Percentiles rank a stretch among this genome's conserved stretches.
Conservation (phyloP, 192 early-diverging fungal species). For the Dissophora globulifera region DNA sequence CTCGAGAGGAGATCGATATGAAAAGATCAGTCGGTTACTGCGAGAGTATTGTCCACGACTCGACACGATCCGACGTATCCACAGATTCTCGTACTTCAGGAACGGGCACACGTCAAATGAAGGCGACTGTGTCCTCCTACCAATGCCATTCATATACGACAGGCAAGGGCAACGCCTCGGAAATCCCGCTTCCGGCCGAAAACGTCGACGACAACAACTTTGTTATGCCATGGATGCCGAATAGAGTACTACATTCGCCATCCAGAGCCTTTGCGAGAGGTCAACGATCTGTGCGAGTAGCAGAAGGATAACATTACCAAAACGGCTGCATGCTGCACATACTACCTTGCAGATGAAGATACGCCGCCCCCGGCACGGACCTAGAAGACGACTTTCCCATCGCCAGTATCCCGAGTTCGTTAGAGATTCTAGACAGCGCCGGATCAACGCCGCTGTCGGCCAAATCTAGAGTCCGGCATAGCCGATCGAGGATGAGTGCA, state of each 20-base stretch:
- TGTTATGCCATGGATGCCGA: slow-evolving; percentile 9
- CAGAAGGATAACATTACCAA: slow-evolving; percentile 5
- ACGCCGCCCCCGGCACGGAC: no score
- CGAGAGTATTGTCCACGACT: no score
- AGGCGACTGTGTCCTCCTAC: no score
- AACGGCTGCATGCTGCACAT: neutral
- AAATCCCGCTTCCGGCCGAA: slow-evolving; percentile 16
- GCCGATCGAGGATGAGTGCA: neutral
- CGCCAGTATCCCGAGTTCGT: neutral
- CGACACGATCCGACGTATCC: no score
- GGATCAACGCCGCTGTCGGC: neutral
- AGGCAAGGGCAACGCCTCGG: neutral
- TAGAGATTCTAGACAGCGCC: neutral
- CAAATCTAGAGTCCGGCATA: no score
- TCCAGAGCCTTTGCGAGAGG: slow-evolving; percentile 2
- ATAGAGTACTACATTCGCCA: slow-evolving; percentile 4
- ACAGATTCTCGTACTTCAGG: no score
- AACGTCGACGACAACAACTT: neutral
- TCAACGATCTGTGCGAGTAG: neutral
- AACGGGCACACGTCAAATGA: no score
- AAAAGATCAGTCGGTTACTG: no score
- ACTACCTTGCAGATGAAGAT: neutral
- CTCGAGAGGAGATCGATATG: no score
- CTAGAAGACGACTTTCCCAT: no score
- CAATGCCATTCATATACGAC: slow-evolving; percentile 3